Evolutionary conservation across 345 rosid species (phyloP), one percentile per base, ranked within the genome.

Genomic region (Turritis glabra): DNA sequence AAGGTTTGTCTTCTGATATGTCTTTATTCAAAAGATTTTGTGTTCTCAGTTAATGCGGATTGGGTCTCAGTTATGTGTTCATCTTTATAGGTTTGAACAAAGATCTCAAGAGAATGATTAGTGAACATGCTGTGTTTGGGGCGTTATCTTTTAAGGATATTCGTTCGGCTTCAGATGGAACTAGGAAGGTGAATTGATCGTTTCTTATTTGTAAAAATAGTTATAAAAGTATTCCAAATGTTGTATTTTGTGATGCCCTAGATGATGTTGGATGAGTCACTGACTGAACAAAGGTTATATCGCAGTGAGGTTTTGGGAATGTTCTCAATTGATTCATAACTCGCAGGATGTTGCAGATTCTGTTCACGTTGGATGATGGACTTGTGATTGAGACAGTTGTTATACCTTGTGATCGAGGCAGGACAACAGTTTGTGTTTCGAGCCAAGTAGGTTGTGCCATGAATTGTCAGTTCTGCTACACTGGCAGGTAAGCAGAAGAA

Each of bases 391-490:
- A 92, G 84, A 90, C 97, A 0, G 97, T 92, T 59, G 81, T 87
- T 64, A 92, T 92, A 75, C 99, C 99, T 47, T 91, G 97, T 14
- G 87, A 86, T 79, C 80, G 92, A 17, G 96, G 96, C 47, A 88
- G 97, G 80, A 86, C 82, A 9, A 95, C 97, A 9, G 93, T 95
- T 70, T 95, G 97, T 57, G 97, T 91, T 58, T 90, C 99, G 10
- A 91, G 99, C 62, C 97, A 91, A 82, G 97, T 88, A 8, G 97
- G 97, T 13, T 94, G 97, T 35, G 96, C 96, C 58, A 90, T 95
- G 97, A 90, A 90, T 77, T 95, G 99, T 76, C 99, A 95, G 78
- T 95, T 91, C 86, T 95, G 97, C 80, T 95, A 77, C 80, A 87
- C 96, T 52, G 93, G 99, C 77, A 88, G 99, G 97, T 71, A 71